Evolutionary conservation across 345 rosid species (phyloP), one percentile per base, ranked within the genome.

Genomic region (Chamaenerion angustifolium): DNA sequence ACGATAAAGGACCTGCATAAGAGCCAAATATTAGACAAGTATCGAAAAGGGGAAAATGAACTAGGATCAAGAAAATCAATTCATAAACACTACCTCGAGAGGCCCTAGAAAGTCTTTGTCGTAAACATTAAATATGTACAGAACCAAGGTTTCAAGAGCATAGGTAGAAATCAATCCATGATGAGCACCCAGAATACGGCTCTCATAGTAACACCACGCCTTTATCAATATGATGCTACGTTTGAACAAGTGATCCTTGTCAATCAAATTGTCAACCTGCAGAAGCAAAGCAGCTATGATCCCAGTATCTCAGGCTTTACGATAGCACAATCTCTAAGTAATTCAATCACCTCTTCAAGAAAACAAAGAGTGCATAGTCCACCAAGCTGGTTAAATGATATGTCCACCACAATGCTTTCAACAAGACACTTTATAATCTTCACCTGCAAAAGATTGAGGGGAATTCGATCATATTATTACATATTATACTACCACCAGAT

Each of bases 161-260:
- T 93, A 93, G 52, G 99, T 93, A 0, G 99, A 88, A 56, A 93
- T 93, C 64, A 93, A 80, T 49, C 99, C 99, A 60, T 93, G 99
- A 73, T 88, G 99, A 69, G 99, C 96, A 61, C 99, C 99, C 68
- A 93, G 59, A 68, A 88, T 88, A 48, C 99, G 96, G 69, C 99
- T 93, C 78, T 93, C 99, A 65, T 93, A 93, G 67, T 93, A 93
- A 79, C 99, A 93, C 99, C 99, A 93, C 8, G 96, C 96, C 64
- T 93, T 93, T 52, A 93, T 85, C 73, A 93, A 64, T 62, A 93
- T 88, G 58, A 88, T 88, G 71, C 99, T 93, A 50, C 90, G 79
- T 70, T 88, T 93, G 78, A 93, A 88, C 57, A 93, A 77, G 72
- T 93, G 96, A 59, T 77, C 67, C 55, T 81, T 84, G 64, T 68